phyloP scores from a whole-genome alignment of 202 grass and related monocot genomes.

The Zoysia matrella region DNA sequence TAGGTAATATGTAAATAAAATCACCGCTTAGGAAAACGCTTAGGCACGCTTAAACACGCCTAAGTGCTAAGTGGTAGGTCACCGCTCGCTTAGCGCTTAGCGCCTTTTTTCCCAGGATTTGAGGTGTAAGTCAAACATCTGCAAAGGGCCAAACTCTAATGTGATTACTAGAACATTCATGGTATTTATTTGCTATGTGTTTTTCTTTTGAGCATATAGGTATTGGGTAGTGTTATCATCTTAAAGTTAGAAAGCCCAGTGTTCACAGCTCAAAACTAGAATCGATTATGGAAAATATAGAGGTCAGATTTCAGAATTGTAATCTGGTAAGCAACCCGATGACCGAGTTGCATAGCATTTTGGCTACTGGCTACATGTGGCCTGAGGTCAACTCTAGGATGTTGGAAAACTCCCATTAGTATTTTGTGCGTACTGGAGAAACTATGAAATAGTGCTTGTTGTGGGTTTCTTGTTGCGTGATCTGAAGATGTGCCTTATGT shows the following conservation, averaged over 20 bases:
- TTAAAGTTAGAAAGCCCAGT: not conserved
- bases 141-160: not conserved
- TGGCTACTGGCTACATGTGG: not conserved
- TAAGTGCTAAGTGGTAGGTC: no score
- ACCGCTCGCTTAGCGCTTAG: no score
- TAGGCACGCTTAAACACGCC: no score
- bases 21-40: not conserved
- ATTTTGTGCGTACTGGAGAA: constrained; percentile 5
- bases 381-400: not conserved
- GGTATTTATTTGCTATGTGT: not conserved
- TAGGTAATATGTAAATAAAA: not conserved
- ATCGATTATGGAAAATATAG: no score
- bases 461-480: not conserved
- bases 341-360: not conserved
- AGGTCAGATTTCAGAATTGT: not conserved
- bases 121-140: not conserved
- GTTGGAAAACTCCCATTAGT: not conserved
- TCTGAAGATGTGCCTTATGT: constrained; percentile 11
- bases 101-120: not conserved
- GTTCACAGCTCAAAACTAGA: not conserved
- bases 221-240: not conserved
- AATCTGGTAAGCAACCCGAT: not conserved
- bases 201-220: not conserved
- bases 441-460: not conserved
- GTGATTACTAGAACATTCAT: not conserved